Evolutionary conservation across 164 flowering plant species (phyloP).

Genomic region (Nelumbo lutea): DNA sequence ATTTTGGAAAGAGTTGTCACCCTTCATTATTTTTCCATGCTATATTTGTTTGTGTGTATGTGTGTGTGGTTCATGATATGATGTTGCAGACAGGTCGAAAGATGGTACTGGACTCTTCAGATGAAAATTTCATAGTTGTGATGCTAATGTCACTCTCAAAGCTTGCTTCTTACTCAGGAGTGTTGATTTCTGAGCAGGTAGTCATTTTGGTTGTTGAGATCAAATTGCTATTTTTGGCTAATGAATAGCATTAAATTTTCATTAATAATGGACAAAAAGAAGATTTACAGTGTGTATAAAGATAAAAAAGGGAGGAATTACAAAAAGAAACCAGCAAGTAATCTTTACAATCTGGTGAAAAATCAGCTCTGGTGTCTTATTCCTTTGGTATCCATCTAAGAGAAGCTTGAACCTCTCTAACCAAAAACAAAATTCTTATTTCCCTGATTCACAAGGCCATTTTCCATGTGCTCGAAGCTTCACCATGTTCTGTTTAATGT

Average conservation of each 20-base stretch:
- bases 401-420: no score
- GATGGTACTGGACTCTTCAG: conserved; percentile 36
- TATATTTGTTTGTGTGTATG: not conserved
- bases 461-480: no score
- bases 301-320: no score
- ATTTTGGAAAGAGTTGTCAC: not conserved
- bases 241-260: not conserved
- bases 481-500: no score
- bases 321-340: not conserved
- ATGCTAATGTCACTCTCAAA: conserved; percentile 68
- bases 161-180: conserved; percentile 50
- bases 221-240: not conserved
- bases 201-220: not conserved
- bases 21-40: not conserved
- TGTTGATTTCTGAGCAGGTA: conserved; percentile 41
- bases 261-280: not conserved
- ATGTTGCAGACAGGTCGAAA: conserved; percentile 50
- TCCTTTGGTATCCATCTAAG: no score
- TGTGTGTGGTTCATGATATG: conserved; percentile 1
- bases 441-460: no score
- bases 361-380: not conserved
- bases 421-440: no score
- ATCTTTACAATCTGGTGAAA: not conserved
- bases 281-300: no score
- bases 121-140: conserved; percentile 42